Base-by-base conservation (phyloP, 2,329 filamentous ascomycete genomes). In the Magnaporthiopsis rhizophila region DNA sequence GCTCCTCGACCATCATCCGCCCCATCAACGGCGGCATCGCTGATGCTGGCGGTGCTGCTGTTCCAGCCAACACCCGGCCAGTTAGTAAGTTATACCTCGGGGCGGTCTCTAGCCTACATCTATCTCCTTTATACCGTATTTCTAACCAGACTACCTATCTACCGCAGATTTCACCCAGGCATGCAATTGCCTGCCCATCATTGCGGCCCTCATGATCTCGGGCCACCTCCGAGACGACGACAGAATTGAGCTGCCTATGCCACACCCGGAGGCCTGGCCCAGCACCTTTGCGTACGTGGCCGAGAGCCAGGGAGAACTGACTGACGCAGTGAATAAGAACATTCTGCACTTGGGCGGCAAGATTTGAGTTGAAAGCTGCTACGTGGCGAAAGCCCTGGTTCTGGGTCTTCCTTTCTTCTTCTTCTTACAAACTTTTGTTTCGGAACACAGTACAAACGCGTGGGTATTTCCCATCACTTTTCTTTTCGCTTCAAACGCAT, bases 221-320 rank as follows among this genome's bases (percentile, higher is more conserved):
- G 79, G 81, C 5, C 77, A 82, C 68, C 77, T 87, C 28, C 73
- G 74, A 18, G 76, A 77, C 30, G 80, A 83, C 34, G 85, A 87
- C 68, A 74, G 76, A 2, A 76, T 88, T 62, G 83, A 87, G 67
- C 74, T 88, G 12, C 84, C 85, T 0, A 67, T 88, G 64, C 85
- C 85, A 1, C 76, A 81, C 65, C 84, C 85, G 0, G 78, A 80
- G 62, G 80, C 76, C 9, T 88, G 85, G 85, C 69, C 72, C 2
- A 79, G 83, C 64, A 86, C 84, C 0, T 74, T 85, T n/a, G 74
- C 76, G 4, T 82, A 83, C 68, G 76, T 84, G 32, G 81, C 81
- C 38, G 74, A 78, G 63, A 81, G 81, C 50, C 74, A 78, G 64
- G 78, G 77, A 15, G 74, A 77, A 59, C 65, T 81, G 61, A 83